Base-by-base conservation (phyloP, 495 filamentous ascomycete genomes). In the Aspergillus saccharolyticus region DNA sequence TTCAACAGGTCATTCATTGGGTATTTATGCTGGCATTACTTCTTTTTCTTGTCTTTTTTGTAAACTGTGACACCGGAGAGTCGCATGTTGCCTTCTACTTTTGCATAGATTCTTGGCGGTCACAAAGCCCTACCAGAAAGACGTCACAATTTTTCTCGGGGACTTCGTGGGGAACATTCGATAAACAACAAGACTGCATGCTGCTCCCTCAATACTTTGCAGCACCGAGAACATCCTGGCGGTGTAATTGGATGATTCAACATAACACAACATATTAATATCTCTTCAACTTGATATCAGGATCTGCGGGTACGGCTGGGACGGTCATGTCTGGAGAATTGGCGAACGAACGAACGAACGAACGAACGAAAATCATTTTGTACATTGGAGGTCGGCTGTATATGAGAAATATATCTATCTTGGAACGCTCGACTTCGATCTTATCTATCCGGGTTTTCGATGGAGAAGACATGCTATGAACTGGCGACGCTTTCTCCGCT, bases 1-100 rank as follows among this genome's bases (percentile, higher is more conserved):
- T 62, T 72, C 70, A 72, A 72, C 70, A 72, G 70, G 67, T 64
- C 57, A 58, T 61, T 55, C 56, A 62, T 28, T 50, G 16, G 47
- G 47, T 19, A 16, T 25, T 30, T 16, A 17, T 54, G 58, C 50
- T 59, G 55, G 58, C 55, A 58, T 51, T 60, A 42, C 56, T 52
- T 56, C 52, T 58, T 55, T 25, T n/a, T n/a, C n/a, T n/a, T n/a
- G n/a, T n/a, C n/a, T n/a, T n/a, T n/a, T n/a, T n/a, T 48, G 55
- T n/a, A 30, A 52, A 52, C n/a, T 18, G 33, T 28, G 25, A 20
- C 42, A 46, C 33, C 6, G 33, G 14, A 39, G 33, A 39, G 33
- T 39, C 33, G 33, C 33, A 39, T 39, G 17, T 43, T 49, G 20
- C n/a, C 44, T 43, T 19, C 52, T 43, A 42, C 22, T 52, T 45